Percentiles rank a stretch among this genome's conserved stretches.
Conservation (phyloP, 1,284 basidiomycete genomes). For the Cryptococcus amylolentus region DNA sequence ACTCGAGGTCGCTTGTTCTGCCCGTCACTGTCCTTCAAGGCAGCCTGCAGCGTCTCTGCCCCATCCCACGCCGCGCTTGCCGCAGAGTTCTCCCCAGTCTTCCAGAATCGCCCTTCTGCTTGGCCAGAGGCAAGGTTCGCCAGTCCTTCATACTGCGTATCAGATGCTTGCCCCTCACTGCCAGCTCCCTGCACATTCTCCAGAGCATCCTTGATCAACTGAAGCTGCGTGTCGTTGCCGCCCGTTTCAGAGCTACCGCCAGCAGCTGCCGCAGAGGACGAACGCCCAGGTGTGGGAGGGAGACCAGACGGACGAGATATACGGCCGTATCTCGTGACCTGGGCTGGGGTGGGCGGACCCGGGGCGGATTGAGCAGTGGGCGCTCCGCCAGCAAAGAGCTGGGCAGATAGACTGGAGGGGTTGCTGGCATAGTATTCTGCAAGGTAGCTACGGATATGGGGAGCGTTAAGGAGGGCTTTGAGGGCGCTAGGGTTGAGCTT, state of each 20-base stretch:
- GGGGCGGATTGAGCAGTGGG: too few relatives aligned
- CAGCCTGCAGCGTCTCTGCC: slow-evolving; percentile 14
- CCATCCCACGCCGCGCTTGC: slow-evolving; percentile 2
- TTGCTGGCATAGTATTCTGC: background rate
- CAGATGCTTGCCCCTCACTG: background rate
- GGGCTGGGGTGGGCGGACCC: slow-evolving; percentile 13
- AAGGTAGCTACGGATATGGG: background rate
- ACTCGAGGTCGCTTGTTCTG: background rate
- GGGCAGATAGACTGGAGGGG: background rate
- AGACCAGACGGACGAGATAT: slow-evolving; percentile 20
- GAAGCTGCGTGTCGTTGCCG: slow-evolving; percentile 8
- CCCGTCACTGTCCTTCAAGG: background rate
- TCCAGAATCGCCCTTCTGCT: background rate
- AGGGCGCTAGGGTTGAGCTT: too few relatives aligned
- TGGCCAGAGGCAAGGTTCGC: slow-evolving; percentile 1
- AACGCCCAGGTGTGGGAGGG: background rate
- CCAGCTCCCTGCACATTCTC: slow-evolving; percentile 11
- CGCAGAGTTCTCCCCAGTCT: background rate
- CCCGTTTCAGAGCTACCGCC: background rate
- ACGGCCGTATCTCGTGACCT: slow-evolving; percentile 21
- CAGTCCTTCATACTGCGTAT: slow-evolving; percentile 8
- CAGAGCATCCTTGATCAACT: slow-evolving; percentile 18
- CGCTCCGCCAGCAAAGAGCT: background rate
- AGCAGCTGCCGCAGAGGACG: background rate
- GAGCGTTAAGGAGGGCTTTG: too few relatives aligned